Base-by-base conservation (phyloP, 1,284 basidiomycete genomes). In the Naganishia cerealis region DNA sequence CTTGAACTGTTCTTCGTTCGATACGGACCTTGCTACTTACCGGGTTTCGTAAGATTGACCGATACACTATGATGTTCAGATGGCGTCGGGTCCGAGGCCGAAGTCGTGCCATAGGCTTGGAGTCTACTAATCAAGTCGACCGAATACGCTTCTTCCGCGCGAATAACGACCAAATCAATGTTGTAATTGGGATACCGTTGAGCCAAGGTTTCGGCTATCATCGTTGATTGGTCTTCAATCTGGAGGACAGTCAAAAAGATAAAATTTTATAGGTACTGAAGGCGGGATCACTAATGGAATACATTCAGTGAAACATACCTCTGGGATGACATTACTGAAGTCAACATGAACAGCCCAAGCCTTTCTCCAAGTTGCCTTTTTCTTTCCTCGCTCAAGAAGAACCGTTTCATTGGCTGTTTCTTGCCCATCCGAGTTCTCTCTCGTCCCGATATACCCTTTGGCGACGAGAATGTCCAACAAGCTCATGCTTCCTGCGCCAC, bases 341-440 rank as follows among this genome's bases (percentile, higher is more conserved):
- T 80, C 78, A 18, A 81, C 79, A 72, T 81, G 75, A 8, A 79
- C 74, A 4, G 75, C 75, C 70, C 72, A 77, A 5, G 73, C 77
- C 13, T 67, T 66, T 10, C 71, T 66, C 80, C 80, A 81, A 0
- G 79, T 70, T 26, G 55, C 48, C 55, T 67, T 40, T 24, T 65
- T 58, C 72, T 59, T 53, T 73, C 71, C 66, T 73, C 74, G 61
- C 75, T 63, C 38, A n/a, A 63, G 50, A 21, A 50, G 29, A 1
- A 33, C 24, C 9, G 57, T 72, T 0, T 77, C 78, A 62, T 73
- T 74, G 15, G 70, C 74, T 53, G 70, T 72, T 57, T 78, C 75
- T 42, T 71, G 67, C 3, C 56, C 52, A 10, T 61, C 53, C 1
- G 66, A 73, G 24, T 71, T 70, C 13, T 24, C 36, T 39, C 36